A percentile compares a stretch with the other conserved stretches of the same genome.
phyloP scores from a whole-genome alignment of 2,329 filamentous ascomycete species.

The Fusarium tanahbumbuense region DNA sequence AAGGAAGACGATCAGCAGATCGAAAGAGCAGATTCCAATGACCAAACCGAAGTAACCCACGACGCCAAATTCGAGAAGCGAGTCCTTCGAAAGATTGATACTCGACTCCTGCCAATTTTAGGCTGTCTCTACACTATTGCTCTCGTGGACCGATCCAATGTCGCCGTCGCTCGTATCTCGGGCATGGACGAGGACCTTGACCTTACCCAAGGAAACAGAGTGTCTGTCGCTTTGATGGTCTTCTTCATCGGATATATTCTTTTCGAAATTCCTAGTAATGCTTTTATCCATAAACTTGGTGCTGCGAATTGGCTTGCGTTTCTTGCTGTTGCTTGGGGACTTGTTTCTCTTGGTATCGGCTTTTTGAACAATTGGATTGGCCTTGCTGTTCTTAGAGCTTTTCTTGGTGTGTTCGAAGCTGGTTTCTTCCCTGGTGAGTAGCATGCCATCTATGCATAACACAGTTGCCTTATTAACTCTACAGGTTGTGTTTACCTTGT shows the following conservation, averaged over 20 bases:
- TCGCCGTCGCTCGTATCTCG: conserved; percentile 32
- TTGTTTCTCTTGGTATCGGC: conserved; percentile 28
- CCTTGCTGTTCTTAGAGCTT: conserved; percentile 5
- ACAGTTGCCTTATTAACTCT: neutral
- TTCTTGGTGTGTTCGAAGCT: conserved; percentile 33
- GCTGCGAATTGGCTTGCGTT: conserved; percentile 36
- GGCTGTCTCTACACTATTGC: conserved; percentile 36
- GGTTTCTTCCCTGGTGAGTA: conserved; percentile 30
- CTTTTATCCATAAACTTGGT: conserved; percentile 29
- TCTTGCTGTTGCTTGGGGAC: conserved; percentile 18
- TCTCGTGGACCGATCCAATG: conserved; percentile 30
- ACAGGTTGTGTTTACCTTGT: conserved; percentile 32
- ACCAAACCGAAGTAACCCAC: neutral
- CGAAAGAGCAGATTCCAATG: neutral
- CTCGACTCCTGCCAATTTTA: conserved; percentile 23
- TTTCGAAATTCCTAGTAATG: conserved; percentile 32
- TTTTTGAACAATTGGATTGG: conserved; percentile 27
- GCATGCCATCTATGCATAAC: accelerated
- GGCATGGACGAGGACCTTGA: conserved; percentile 33
- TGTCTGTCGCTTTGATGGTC: conserved; percentile 26
- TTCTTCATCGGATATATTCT: conserved; percentile 38
- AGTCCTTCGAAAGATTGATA: conserved; percentile 23
- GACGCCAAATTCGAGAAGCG: conserved; percentile 31
- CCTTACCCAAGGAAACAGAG: conserved; percentile 11
- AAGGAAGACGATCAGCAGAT: conserved; percentile 10